These are phyloP conservation scores for Porphyridium purpureum DNA, from an alignment of 23 red algal species.

Conservation along the genomic window DNA sequence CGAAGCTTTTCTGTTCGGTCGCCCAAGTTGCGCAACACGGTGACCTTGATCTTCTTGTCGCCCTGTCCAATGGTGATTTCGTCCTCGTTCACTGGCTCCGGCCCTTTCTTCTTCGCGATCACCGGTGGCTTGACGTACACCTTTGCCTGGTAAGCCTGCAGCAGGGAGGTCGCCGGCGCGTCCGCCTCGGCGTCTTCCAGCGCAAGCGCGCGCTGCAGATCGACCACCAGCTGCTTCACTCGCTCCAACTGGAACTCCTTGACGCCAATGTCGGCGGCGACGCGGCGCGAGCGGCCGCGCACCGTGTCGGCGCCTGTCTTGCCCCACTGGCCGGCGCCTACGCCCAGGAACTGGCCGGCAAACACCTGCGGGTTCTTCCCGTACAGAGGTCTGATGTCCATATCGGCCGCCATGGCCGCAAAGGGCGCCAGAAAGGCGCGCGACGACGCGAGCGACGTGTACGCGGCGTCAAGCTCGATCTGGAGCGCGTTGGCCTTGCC, in stretches of 20 bases:
- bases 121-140: too few species aligned
- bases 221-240: constrained; percentile 34
- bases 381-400: constrained; percentile 39
- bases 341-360: constrained; percentile 14
- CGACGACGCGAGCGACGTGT: constrained; percentile 12
- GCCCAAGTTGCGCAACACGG: too few species aligned
- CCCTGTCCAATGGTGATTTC: too few species aligned
- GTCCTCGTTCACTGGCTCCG: too few species aligned
- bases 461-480: constrained; percentile 25
- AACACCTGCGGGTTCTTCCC: constrained; percentile 26
- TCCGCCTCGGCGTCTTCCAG: constrained; percentile 10
- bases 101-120: too few species aligned
- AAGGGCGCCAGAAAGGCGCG: constrained; percentile 16
- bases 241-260: constrained; percentile 33
- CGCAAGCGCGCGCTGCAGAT: constrained; percentile 23
- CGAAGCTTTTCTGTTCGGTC: too few species aligned
- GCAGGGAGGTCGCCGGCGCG: constrained; percentile 12
- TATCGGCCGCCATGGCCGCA: constrained; percentile 27
- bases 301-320: constrained; percentile 16
- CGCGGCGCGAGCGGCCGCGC: constrained; percentile 20
- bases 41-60: too few species aligned
- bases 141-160: too few species aligned
- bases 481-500: constrained; percentile 26
- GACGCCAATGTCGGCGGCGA: constrained; percentile 10
- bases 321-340: constrained; percentile 19